Conservation (phyloP, 305 asterid genomes). For the Stenogyne calaminthoides region DNA sequence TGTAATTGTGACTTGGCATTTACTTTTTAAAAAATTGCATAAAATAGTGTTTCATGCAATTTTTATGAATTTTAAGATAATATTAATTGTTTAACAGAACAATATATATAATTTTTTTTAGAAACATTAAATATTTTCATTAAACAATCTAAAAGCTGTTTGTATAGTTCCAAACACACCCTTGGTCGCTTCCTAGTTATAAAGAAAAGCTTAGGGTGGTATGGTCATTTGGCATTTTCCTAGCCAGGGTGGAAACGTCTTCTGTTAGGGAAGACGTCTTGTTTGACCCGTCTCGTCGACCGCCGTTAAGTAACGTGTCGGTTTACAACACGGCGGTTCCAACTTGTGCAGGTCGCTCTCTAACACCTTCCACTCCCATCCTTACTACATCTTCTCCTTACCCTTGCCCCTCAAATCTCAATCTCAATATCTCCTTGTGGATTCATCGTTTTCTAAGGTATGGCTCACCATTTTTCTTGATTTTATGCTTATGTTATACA, state of each 20-base stretch:
- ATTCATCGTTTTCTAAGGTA: slow-evolving; percentile 17
- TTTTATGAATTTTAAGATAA: too few species aligned
- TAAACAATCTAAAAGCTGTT: too few species aligned
- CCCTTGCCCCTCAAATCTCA: neutral
- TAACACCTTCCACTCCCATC: slow-evolving; percentile 14
- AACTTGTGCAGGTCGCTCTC: slow-evolving; percentile 32
- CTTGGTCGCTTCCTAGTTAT: too few species aligned
- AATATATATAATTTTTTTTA: too few species aligned
- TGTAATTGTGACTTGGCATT: too few species aligned
- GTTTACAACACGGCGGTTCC: slow-evolving; percentile 22
- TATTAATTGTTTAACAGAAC: too few species aligned
- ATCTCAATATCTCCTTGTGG: neutral
- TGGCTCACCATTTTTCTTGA: neutral
- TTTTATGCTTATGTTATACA: slow-evolving; percentile 4
- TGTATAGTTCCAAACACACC: too few species aligned
- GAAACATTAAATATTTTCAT: too few species aligned
- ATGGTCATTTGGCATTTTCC: neutral
- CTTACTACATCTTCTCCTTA: neutral
- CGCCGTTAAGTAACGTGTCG: slow-evolving; percentile 30
- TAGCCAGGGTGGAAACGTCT: neutral
- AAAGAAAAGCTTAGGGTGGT: neutral
- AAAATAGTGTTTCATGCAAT: too few species aligned
- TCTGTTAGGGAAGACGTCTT: neutral
- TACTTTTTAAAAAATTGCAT: too few species aligned
- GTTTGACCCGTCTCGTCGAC: slow-evolving; percentile 28